A percentile compares a stretch with the other conserved stretches of the same genome.
Conservation (phyloP, 306 rosid genomes). For the Vigna unguiculata region DNA sequence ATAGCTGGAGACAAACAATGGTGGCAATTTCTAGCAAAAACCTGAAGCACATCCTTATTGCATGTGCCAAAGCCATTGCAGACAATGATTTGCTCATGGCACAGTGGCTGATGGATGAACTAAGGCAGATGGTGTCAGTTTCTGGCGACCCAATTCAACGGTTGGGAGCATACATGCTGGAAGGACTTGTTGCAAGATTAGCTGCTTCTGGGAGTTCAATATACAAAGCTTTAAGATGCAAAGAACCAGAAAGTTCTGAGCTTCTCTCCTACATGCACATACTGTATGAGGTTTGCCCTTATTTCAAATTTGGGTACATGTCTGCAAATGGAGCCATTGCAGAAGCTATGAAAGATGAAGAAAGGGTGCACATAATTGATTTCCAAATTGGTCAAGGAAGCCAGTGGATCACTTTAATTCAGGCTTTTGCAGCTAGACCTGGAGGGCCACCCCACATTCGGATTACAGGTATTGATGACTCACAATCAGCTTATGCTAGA, state of each 20-base stretch:
- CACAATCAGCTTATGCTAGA: conserved; percentile 87
- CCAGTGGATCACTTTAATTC: conserved; percentile 94
- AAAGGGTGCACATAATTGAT: conserved; percentile 89
- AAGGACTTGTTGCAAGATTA: conserved; percentile 83
- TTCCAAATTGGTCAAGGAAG: conserved; percentile 94
- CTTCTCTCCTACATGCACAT: conserved; percentile 89
- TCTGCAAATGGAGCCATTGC: conserved; percentile 99
- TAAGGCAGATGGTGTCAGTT: conserved; percentile 86
- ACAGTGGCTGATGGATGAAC: conserved; percentile 78
- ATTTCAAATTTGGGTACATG: conserved; percentile 96
- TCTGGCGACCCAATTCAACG: conserved; percentile 95
- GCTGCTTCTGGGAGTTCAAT: conserved; percentile 78
- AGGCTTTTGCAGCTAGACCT: conserved; percentile 97
- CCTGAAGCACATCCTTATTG: conserved; percentile 70
- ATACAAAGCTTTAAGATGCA: conserved; percentile 79
- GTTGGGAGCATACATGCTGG: conserved; percentile 97
- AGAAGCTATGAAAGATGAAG: conserved; percentile 92
- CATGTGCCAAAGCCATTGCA: conserved; percentile 80
- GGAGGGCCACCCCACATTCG: conserved; percentile 97
- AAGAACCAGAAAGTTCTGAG: conserved; percentile 80
- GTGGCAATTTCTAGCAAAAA: conserved; percentile 67
- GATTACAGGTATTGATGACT: conserved; percentile 88
- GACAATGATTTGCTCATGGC: conserved; percentile 76
- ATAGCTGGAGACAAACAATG: conserved; percentile 80
- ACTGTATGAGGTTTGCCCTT: conserved; percentile 92